Percentiles rank a stretch among this genome's conserved stretches.
phyloP scores from a whole-genome alignment of 1,284 basidiomycete genomes.

The Malassezia nana region DNA sequence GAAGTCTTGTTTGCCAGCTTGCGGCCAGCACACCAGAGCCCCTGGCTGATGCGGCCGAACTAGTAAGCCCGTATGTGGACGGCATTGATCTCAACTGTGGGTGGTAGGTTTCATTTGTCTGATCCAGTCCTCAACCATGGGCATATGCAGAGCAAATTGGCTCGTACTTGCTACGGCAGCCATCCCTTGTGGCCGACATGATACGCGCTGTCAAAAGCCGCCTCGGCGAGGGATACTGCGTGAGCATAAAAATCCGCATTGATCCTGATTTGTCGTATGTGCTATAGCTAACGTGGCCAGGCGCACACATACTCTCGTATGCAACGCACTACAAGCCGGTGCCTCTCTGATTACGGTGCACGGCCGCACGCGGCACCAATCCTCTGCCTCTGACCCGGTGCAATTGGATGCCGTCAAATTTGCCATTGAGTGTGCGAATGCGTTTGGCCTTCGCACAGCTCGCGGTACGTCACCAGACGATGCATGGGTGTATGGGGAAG shows the following conservation, averaged over 20 bases:
- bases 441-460: slow-evolving; percentile 27
- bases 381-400: slow-evolving; percentile 53
- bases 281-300: slow-evolving; percentile 24
- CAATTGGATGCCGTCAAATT: slow-evolving; percentile 53
- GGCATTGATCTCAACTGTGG: slow-evolving; percentile 57
- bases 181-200: slow-evolving; percentile 56
- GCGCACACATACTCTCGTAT: slow-evolving; percentile 53
- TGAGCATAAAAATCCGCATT: slow-evolving; percentile 57
- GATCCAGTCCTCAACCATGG: slow-evolving; percentile 33
- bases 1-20: slow-evolving; percentile 55
- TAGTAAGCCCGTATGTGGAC: slow-evolving; percentile 54
- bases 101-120: slow-evolving; percentile 14
- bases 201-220: slow-evolving; percentile 54
- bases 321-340: slow-evolving; percentile 51
- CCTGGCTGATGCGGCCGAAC: slow-evolving; percentile 56
- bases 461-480: slow-evolving; percentile 25
- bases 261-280: slow-evolving; percentile 52
- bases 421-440: slow-evolving; percentile 52
- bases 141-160: slow-evolving; percentile 54
- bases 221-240: slow-evolving; percentile 54
- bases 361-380: slow-evolving; percentile 55
- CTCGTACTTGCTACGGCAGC: slow-evolving; percentile 55
- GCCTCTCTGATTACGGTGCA: slow-evolving; percentile 55
- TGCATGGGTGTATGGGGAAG: slow-evolving; percentile 21
- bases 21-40: slow-evolving; percentile 53